Evolutionary conservation across 129 eudicot genomes (phyloP).

Genomic region (Artemisia tridentata): DNA sequence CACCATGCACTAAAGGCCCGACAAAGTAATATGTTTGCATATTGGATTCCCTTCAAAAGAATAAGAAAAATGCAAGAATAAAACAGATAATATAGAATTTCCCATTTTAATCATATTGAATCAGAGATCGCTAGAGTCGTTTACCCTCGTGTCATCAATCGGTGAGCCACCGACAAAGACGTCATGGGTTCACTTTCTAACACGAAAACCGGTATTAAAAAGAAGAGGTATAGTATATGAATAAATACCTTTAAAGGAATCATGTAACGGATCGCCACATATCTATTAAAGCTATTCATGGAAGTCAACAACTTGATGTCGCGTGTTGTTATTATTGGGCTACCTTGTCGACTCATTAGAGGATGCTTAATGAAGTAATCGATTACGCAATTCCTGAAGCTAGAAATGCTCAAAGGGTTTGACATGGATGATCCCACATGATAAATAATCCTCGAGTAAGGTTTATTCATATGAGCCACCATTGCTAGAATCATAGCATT

Average conservation of each 20-base stretch:
- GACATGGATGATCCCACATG: constrained; percentile 38
- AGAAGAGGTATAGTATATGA: not conserved
- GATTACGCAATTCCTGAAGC: not conserved
- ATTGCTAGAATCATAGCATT: constrained; percentile 40
- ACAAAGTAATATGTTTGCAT: constrained; percentile 11
- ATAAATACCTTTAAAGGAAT: constrained; percentile 11
- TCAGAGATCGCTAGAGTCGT: not conserved
- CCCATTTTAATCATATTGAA: not conserved
- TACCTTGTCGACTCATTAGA: constrained; percentile 21
- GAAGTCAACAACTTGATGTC: constrained; percentile 45
- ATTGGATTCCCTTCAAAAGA: not conserved
- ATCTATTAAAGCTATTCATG: constrained; percentile 65
- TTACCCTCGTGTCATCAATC: no score
- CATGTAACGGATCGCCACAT: constrained; percentile 30
- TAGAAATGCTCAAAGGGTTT: constrained; percentile 31
- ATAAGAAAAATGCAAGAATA: not conserved
- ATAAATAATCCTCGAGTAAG: constrained; percentile 34
- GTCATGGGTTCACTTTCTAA: no score
- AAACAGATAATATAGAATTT: not conserved
- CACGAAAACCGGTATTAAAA: no score
- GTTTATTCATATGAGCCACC: constrained; percentile 32
- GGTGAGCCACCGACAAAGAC: no score
- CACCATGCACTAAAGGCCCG: constrained; percentile 8
- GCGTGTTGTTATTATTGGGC: constrained; percentile 49
- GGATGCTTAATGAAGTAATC: constrained; percentile 40